These are phyloP conservation scores for Leccinum pachyderme DNA, from an alignment of 1,284 basidiomycete species.

Conservation along the genomic window DNA sequence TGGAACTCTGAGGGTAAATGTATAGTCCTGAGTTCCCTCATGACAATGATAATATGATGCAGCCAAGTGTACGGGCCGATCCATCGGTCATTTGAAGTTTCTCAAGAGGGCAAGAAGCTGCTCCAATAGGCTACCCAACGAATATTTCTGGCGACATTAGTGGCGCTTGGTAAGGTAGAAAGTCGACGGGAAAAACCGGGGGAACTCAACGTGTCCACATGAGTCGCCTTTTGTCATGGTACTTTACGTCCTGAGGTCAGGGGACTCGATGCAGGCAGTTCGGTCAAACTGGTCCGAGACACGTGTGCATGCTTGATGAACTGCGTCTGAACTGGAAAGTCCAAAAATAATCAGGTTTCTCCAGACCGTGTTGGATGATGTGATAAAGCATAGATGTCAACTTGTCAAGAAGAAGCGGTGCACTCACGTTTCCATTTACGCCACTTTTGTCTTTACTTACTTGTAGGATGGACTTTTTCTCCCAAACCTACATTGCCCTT, in stretches of 20 bases:
- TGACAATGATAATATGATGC: slow-evolving; percentile 11
- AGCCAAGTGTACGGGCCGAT: not conserved
- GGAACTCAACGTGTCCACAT: not conserved
- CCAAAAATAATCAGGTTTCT: not conserved
- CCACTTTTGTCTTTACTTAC: not conserved
- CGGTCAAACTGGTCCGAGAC: not conserved
- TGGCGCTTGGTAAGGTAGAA: not conserved
- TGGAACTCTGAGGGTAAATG: slow-evolving; percentile 10
- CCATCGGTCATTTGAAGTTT: slow-evolving; percentile 5
- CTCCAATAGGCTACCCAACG: not conserved
- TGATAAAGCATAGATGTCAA: not conserved
- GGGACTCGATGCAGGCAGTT: not conserved
- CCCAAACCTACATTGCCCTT: slow-evolving; percentile 77
- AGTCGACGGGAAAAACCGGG: not conserved
- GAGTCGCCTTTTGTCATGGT: not conserved
- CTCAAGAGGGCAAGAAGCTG: not conserved
- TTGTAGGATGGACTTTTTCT: slow-evolving; percentile 70
- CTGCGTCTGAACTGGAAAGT: not conserved
- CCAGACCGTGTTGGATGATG: not conserved
- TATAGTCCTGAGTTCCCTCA: not conserved
- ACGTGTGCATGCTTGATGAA: not conserved
- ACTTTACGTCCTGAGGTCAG: slow-evolving; percentile 7
- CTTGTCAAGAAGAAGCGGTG: not conserved
- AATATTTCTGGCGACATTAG: not conserved
- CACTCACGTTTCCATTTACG: not conserved